Conservation (phyloP, 2,329 filamentous ascomycete species). For the Diaporthe longicolla region DNA sequence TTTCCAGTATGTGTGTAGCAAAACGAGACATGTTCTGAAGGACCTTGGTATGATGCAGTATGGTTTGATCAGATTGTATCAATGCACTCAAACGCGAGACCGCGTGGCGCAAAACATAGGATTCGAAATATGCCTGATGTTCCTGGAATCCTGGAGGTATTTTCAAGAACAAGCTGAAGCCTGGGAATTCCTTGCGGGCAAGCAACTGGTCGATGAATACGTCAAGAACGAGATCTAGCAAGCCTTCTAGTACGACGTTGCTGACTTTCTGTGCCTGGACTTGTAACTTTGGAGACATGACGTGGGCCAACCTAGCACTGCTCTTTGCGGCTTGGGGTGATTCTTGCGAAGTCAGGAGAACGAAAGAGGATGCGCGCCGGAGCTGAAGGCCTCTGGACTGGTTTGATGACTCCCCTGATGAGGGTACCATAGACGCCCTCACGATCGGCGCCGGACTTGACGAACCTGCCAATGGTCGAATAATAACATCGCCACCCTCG, state of each 20-base stretch:
- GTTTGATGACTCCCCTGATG: constrained; percentile 60
- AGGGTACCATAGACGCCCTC: constrained; percentile 74
- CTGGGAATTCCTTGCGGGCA: constrained; percentile 88
- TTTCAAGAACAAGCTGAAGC: constrained; percentile 87
- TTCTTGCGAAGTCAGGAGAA: constrained; percentile 83
- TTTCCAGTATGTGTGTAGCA: constrained; percentile 85
- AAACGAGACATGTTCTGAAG: constrained; percentile 90
- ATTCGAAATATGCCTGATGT: constrained; percentile 95
- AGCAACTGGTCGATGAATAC: constrained; percentile 91
- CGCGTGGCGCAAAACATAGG: constrained; percentile 84
- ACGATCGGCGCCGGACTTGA: constrained; percentile 77
- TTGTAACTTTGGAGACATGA: constrained; percentile 71
- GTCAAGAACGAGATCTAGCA: constrained; percentile 82
- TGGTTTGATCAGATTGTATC: constrained; percentile 78
- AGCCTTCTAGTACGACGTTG: constrained; percentile 79
- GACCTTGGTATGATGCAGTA: constrained; percentile 84
- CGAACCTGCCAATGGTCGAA: constrained; percentile 78
- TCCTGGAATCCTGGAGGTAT: constrained; percentile 94
- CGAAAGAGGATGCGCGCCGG: constrained; percentile 89
- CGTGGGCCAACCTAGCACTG: constrained; percentile 73
- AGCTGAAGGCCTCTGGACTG: constrained; percentile 71
- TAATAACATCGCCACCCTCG: constrained; percentile 87
- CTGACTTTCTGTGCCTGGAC: constrained; percentile 67
- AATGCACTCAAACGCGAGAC: constrained; percentile 79
- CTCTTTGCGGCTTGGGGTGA: constrained; percentile 67